phyloP scores from a whole-genome alignment of 139 green algal species.

The Haematococcus lacustris region DNA sequence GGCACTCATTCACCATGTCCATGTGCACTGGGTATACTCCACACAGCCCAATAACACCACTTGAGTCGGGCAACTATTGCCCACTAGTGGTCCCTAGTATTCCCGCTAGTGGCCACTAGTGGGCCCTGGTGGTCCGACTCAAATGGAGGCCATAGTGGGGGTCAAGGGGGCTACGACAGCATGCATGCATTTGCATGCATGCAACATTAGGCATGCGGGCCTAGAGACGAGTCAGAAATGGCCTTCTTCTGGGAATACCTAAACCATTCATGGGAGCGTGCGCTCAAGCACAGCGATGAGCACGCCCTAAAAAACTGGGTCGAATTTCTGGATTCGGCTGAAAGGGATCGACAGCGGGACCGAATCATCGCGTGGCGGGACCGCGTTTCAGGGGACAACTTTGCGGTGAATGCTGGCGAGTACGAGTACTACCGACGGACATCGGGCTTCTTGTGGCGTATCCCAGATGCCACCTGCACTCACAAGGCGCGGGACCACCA shows the following conservation, averaged over 20 bases:
- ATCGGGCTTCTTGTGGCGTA: conserved; percentile 25
- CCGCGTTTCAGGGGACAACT: conserved; percentile 26
- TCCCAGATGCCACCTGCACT: conserved; percentile 7
- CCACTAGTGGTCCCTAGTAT: too few relatives aligned
- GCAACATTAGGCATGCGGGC: too few relatives aligned
- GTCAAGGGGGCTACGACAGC: too few relatives aligned
- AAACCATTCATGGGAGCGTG: background rate
- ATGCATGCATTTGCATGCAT: too few relatives aligned
- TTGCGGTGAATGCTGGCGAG: conserved; percentile 26
- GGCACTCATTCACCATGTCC: too few relatives aligned
- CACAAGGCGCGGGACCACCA: conserved; percentile 29
- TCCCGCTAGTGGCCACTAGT: too few relatives aligned
- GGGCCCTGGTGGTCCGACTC: too few relatives aligned
- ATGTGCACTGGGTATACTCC: too few relatives aligned
- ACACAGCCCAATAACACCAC: too few relatives aligned
- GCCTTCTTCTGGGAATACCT: background rate
- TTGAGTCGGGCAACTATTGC: too few relatives aligned
- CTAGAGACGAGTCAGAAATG: too few relatives aligned
- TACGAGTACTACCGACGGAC: conserved; percentile 33
- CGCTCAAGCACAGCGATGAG: conserved; percentile 8
- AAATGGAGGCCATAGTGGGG: too few relatives aligned
- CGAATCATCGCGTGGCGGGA: conserved; percentile 40
- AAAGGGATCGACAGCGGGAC: conserved; percentile 32
- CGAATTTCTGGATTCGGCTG: conserved; percentile 21
- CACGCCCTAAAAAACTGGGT: conserved; percentile 25